Percentiles rank a stretch among this genome's conserved stretches.
These are phyloP conservation scores for Ogataea paradorogensis DNA, from an alignment of 805 yeast species.

Conservation along the genomic window DNA sequence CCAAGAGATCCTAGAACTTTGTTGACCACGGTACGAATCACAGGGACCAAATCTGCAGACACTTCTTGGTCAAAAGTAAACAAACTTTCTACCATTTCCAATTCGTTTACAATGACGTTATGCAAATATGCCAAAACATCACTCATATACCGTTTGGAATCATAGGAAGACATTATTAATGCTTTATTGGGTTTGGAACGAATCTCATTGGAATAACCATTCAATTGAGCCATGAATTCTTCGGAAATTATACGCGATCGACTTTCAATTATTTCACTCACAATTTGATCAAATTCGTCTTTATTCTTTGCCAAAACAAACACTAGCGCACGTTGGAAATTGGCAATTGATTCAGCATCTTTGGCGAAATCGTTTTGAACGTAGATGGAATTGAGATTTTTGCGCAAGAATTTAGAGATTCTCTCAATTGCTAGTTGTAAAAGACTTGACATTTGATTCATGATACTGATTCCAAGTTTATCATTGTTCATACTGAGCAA, in stretches of 20 bases:
- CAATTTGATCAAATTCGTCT: conserved; percentile 54
- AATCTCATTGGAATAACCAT: conserved; percentile 32
- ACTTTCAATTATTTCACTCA: conserved; percentile 62
- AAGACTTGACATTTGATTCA: conserved; percentile 52
- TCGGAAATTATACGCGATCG: conserved; percentile 61
- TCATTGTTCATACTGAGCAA: conserved; percentile 70
- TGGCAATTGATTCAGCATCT: conserved; percentile 20
- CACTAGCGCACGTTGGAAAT: conserved; percentile 32
- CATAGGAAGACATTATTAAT: conserved; percentile 65
- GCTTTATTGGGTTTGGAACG: conserved; percentile 35
- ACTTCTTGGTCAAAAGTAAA: conserved; percentile 42
- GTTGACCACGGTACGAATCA: conserved; percentile 40
- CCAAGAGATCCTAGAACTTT: conserved; percentile 52
- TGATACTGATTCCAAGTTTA: conserved; percentile 60
- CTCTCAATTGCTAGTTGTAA: conserved; percentile 54
- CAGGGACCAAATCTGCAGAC: conserved; percentile 21
- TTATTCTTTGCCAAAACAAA: conserved; percentile 37
- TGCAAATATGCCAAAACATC: conserved; percentile 88
- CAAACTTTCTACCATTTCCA: conserved; percentile 66
- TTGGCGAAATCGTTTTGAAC: conserved; percentile 18
- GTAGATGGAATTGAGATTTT: conserved; percentile 29
- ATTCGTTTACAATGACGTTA: conserved; percentile 80
- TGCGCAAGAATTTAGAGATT: conserved; percentile 40
- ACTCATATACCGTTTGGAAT: conserved; percentile 79
- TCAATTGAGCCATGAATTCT: conserved; percentile 63